Evolutionary conservation across 805 yeast genomes (phyloP), one percentile per base, ranked within the genome.

Genomic region (Zygotorulaspora chibaensis): DNA sequence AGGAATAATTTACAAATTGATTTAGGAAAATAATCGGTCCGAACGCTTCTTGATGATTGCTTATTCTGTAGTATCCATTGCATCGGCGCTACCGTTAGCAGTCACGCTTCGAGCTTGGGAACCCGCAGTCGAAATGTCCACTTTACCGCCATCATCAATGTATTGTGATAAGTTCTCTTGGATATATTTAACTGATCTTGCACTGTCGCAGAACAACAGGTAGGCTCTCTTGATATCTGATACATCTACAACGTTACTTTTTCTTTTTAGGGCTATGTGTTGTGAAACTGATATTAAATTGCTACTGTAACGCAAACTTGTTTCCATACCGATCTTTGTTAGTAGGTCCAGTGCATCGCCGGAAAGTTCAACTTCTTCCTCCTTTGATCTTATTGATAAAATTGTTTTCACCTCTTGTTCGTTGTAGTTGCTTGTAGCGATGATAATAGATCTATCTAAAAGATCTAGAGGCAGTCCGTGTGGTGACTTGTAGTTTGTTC

Each of bases 401-500:
- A 93, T 93, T 40, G 89, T 81, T 60, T 84, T 79, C 60, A 91
- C 84, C 67, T 93, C 99, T 48, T 87, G 90, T 47, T 79, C 80
- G 48, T 75, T 73, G 71, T 93, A 93, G 38, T 79, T 73, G 13
- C 78, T 68, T 1, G 99, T 95, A 61, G 93, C 89, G 53, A 93
- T 88, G 51, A 93, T 93, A 55, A 93, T 84, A 29, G 95, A 79
- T 66, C 99, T 80, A 70, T 93, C 99, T 58, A 93, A 81, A 58
- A 93, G 74, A 73, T 93, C 99, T 48, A 86, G 76, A 35, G 99
- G 99, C 48, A 93, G 74, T n/a, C 99, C 99, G 66, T 93, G 99
- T 17, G 99, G 96, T 1, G 96, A 84, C 67, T 83, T 85, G 71
- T 88, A 88, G 62, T 80, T 83, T 26, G 98, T 87, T 42, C 99